phyloP scores from a whole-genome alignment of 495 filamentous ascomycete species.

The Hypoxylon perforatum region DNA sequence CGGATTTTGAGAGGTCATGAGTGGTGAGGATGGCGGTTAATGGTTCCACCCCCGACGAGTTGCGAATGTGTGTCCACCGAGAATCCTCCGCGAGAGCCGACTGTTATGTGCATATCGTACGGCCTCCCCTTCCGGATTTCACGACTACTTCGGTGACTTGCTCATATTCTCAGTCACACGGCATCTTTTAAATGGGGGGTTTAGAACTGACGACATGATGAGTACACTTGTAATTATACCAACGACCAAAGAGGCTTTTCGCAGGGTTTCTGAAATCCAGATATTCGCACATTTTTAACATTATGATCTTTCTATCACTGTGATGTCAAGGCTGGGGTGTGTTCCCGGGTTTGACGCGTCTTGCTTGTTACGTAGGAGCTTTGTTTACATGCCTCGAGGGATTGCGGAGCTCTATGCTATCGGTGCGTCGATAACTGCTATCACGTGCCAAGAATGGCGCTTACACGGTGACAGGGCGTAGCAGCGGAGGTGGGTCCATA shows the following conservation, averaged over 20 bases:
- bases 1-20: slow-evolving; percentile 20
- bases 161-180: slow-evolving; percentile 42
- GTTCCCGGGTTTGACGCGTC: slow-evolving; percentile 35
- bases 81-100: slow-evolving; percentile 27
- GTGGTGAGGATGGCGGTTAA: slow-evolving; percentile 10
- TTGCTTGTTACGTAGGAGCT: not conserved
- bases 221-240: slow-evolving; percentile 54
- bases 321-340: not conserved
- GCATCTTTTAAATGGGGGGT: slow-evolving; percentile 31
- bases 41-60: slow-evolving; percentile 20
- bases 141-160: slow-evolving; percentile 40
- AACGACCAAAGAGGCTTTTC: slow-evolving; percentile 32
- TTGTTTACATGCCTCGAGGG: slow-evolving; percentile 40
- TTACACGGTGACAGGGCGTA: not conserved
- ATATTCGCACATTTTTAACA: slow-evolving; percentile 3
- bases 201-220: slow-evolving; percentile 47
- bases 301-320: not conserved
- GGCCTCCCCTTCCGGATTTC: slow-evolving; percentile 19
- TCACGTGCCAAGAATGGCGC: slow-evolving; percentile 38
- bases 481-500: slow-evolving; percentile 55
- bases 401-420: slow-evolving; percentile 30
- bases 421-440: slow-evolving; percentile 34
- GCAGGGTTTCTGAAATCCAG: slow-evolving; percentile 29
- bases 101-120: slow-evolving; percentile 29
- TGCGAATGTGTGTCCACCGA: slow-evolving; percentile 20